phyloP scores from a whole-genome alignment of 164 flowering plant species.

The Santalum album region DNA sequence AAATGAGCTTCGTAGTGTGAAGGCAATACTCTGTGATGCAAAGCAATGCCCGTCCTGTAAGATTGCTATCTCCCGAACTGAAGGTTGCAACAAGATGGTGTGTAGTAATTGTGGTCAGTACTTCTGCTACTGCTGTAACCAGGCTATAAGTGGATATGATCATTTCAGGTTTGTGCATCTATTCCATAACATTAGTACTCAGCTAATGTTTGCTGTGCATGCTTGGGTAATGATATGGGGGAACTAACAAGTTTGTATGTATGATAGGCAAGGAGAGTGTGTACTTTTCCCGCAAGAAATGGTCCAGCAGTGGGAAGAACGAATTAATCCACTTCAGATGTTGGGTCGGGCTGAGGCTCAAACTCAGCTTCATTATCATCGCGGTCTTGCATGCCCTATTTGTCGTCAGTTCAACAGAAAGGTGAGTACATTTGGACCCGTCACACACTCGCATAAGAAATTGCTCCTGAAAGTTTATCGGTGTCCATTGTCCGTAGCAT shows the following conservation, averaged over 20 bases:
- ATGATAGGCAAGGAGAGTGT: constrained; percentile 48
- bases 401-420: constrained; percentile 74
- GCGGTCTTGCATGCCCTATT: constrained; percentile 47
- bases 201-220: too few relatives aligned
- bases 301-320: constrained; percentile 49
- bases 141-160: constrained; percentile 72
- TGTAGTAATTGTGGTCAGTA: constrained; percentile 67
- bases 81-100: constrained; percentile 93
- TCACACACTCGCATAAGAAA: too few relatives aligned
- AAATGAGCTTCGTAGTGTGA: constrained; percentile 65
- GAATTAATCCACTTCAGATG: constrained; percentile 42
- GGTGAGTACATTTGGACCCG: constrained; percentile 32
- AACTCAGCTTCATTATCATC: constrained; percentile 30
- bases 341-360: constrained; percentile 46
- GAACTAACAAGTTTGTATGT: constrained; percentile 7
- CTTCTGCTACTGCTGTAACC: constrained; percentile 73
- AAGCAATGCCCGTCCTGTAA: constrained; percentile 91
- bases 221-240: too few relatives aligned
- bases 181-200: not conserved
- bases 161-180: constrained; percentile 57
- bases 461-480: too few relatives aligned
- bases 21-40: constrained; percentile 55
- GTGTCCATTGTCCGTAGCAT: too few relatives aligned
- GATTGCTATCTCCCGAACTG: constrained; percentile 74
- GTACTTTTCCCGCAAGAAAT: constrained; percentile 53